These are phyloP conservation scores for Vaccinium macrocarpon DNA, from an alignment of 148 eudicot genomes.

Conservation along the genomic window DNA sequence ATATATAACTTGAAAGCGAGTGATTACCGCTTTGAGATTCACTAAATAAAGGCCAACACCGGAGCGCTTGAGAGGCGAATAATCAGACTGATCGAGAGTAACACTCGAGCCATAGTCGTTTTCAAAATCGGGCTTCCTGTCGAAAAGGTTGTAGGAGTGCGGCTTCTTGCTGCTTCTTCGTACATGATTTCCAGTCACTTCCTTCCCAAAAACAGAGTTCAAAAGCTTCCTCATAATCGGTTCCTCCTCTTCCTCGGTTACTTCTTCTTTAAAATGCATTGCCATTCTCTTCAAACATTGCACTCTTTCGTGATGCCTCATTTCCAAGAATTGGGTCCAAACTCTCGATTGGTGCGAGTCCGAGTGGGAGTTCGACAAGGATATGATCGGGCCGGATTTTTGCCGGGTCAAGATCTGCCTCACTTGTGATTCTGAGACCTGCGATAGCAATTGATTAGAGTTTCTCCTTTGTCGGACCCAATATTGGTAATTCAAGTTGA, in stretches of 20 bases:
- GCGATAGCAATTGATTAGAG: neutral
- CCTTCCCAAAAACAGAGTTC: neutral
- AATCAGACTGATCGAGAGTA: slow-evolving; percentile 56
- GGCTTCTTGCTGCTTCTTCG: neutral
- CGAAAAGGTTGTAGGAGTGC: neutral
- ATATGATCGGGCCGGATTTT: slow-evolving; percentile 56
- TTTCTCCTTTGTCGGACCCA: too few relatives aligned
- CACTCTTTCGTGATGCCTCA: slow-evolving; percentile 37
- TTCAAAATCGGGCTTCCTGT: neutral
- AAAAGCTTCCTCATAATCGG: neutral
- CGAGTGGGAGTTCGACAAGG: slow-evolving; percentile 11
- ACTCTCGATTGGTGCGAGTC: slow-evolving; percentile 35
- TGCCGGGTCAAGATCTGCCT: slow-evolving; percentile 45
- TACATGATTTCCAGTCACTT: slow-evolving; percentile 20
- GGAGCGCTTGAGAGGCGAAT: slow-evolving; percentile 50
- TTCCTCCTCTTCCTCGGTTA: slow-evolving; percentile 1
- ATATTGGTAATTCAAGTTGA: neutral
- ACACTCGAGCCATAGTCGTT: slow-evolving; percentile 12
- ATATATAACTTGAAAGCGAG: neutral
- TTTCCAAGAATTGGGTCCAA: slow-evolving; percentile 42
- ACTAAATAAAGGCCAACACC: slow-evolving; percentile 61
- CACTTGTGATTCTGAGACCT: slow-evolving; percentile 60
- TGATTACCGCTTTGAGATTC: slow-evolving; percentile 73
- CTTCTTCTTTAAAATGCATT: neutral
- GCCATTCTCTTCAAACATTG: slow-evolving; percentile 42